Base-by-base conservation (phyloP, 2,329 filamentous ascomycete species). In the Myrmaecium sp. region DNA sequence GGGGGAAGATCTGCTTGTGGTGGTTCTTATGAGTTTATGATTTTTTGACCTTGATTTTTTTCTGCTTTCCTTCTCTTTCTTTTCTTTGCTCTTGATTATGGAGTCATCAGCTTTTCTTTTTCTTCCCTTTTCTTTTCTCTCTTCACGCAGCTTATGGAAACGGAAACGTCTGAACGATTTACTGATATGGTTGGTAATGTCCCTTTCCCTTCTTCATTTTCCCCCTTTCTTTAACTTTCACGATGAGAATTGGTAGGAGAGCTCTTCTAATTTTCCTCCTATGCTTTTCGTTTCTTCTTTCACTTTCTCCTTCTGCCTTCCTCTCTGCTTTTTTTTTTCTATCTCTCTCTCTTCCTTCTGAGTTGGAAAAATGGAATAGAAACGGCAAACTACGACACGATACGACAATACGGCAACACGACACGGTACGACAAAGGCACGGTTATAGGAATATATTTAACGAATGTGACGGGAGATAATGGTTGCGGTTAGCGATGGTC, bases 221-320 rank as follows among this genome's bases (percentile, higher is more conserved):
- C 13, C 21, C n/a, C 21, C 13, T 14, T 21, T 21, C 2, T 22
- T 17, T 10, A 28, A 28, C 11, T 28, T 28, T 11, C 24, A 28
- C 12, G 16, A 23, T 22, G 24, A 28, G 4, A 28, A 22, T 12
- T 28, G 26, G 21, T 20, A 14, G 17, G 11, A 9, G 10, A 28
- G 18, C 8, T n/a, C 18, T 20, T 20, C 8, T 8, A 8, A 2
- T 20, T 20, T 20, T n/a, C 18, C 18, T 20, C 18, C 18, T n/a
- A 3, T 8, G 8, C 3, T 20, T n/a, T 20, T 3, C 18, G 3
- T 20, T 20, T 20, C 16, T 14, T 14, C 15, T 18, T 23, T 13
- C 11, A 9, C 13, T 6, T 23, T 15, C 16, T 15, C 12, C 2
- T 19, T 19, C 4, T 26, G 11, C 1, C 13, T 26, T 6, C 20